These are phyloP conservation scores for Lactuca sativa DNA, from an alignment of 129 eudicot species.

Conservation along the genomic window DNA sequence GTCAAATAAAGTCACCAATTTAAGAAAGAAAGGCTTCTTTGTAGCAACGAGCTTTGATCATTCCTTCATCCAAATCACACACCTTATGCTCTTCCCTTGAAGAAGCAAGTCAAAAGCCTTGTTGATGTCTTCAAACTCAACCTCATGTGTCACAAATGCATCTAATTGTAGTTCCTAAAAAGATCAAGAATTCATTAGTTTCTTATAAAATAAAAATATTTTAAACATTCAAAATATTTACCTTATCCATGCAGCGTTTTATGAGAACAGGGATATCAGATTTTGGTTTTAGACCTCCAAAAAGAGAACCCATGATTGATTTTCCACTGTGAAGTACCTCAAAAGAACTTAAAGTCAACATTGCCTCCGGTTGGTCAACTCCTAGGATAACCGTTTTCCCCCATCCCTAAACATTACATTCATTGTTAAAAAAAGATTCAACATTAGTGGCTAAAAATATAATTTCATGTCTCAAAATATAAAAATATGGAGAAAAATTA, in stretches of 20 bases:
- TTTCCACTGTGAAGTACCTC: constrained; percentile 59
- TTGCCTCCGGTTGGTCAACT: constrained; percentile 54
- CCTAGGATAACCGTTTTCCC: constrained; percentile 81
- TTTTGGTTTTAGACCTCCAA: constrained; percentile 84
- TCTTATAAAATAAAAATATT: too few species aligned
- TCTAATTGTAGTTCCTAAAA: constrained; percentile 70
- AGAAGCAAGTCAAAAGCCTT: constrained; percentile 74
- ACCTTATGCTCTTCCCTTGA: constrained; percentile 68
- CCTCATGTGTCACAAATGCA: constrained; percentile 81
- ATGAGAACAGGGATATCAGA: constrained; percentile 60
- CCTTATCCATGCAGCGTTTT: constrained; percentile 72
- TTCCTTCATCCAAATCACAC: constrained; percentile 89
- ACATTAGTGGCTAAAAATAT: background rate
- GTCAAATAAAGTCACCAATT: background rate
- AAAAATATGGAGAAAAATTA: constrained; percentile 5
- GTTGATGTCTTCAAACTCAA: constrained; percentile 72
- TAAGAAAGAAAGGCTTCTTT: too few species aligned
- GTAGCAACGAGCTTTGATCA: constrained; percentile 12
- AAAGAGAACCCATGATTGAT: constrained; percentile 54
- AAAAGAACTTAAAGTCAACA: constrained; percentile 42
- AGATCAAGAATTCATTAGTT: background rate
- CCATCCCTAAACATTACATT: constrained; percentile 61
- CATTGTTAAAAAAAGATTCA: background rate
- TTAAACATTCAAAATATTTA: constrained; percentile 9
- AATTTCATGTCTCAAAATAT: background rate